Conservation (phyloP, 352 stramenopile species). For the Phytophthora podocarpi region DNA sequence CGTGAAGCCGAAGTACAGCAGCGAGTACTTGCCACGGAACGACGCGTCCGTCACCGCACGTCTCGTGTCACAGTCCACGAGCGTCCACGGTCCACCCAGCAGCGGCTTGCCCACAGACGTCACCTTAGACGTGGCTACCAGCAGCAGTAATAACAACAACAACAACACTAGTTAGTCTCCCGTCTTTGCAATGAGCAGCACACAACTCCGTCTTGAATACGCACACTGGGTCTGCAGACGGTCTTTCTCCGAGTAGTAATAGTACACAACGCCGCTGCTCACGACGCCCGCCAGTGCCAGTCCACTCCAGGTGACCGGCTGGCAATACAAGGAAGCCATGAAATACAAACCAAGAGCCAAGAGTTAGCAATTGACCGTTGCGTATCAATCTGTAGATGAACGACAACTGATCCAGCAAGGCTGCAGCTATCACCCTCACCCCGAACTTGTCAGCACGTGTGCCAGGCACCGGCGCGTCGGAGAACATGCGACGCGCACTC, state of each 20-base stretch:
- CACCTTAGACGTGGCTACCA: conserved; percentile 83
- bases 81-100: conserved; percentile 92
- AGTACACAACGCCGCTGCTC: conserved; percentile 79
- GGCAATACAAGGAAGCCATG: neutral
- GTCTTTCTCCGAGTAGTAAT: conserved; percentile 92
- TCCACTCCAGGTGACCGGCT: conserved; percentile 89
- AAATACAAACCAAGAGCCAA: neutral
- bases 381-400: conserved; percentile 10
- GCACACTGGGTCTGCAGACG: conserved; percentile 83
- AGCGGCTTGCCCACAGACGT: conserved; percentile 91
- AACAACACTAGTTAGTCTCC: conserved; percentile 3
- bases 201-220: neutral
- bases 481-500: conserved; percentile 43
- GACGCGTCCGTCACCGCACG: conserved; percentile 90
- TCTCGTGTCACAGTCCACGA: conserved; percentile 91
- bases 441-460: conserved; percentile 68
- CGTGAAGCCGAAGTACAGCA: conserved; percentile 99
- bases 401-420: too few species aligned
- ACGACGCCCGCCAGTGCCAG: conserved; percentile 76
- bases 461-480: conserved; percentile 21
- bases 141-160: conserved; percentile 2
- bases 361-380: conserved; percentile 1
- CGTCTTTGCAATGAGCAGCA: neutral
- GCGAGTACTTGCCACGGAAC: conserved; percentile 93
- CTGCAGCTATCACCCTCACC: conserved; percentile 33